Percentiles rank a stretch among this genome's conserved stretches.
Evolutionary conservation across 345 rosid genomes (phyloP).

Genomic region (Aethionema arabicum): DNA sequence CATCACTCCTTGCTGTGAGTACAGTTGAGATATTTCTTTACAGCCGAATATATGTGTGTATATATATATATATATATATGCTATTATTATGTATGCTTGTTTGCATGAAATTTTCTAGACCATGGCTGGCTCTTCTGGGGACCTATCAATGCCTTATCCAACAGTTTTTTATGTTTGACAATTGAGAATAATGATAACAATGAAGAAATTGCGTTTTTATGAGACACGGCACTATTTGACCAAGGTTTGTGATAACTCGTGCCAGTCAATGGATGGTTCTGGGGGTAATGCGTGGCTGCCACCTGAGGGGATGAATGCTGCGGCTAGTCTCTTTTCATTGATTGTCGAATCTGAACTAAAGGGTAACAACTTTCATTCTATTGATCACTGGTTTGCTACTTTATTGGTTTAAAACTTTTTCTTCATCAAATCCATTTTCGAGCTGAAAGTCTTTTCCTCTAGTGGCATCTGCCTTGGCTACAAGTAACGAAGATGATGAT

Average conservation of each 20-base stretch:
- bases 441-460: slow-evolving; percentile 28
- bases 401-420: slow-evolving; percentile 22
- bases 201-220: slow-evolving; percentile 12
- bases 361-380: slow-evolving; percentile 44
- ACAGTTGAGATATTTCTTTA: slow-evolving; percentile 24
- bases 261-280: slow-evolving; percentile 61
- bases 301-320: slow-evolving; percentile 81
- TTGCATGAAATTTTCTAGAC: slow-evolving; percentile 27
- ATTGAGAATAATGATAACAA: slow-evolving; percentile 19
- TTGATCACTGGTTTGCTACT: slow-evolving; percentile 17
- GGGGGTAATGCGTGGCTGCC: slow-evolving; percentile 66
- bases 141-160: slow-evolving; percentile 12
- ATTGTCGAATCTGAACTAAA: slow-evolving; percentile 82
- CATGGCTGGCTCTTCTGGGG: slow-evolving; percentile 21
- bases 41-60: neutral
- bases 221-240: slow-evolving; percentile 30
- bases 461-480: slow-evolving; percentile 73
- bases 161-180: slow-evolving; percentile 22
- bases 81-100: slow-evolving; percentile 23
- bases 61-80: slow-evolving; percentile 9
- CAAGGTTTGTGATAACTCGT: slow-evolving; percentile 33
- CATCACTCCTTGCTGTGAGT: slow-evolving; percentile 73
- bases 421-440: slow-evolving; percentile 18
- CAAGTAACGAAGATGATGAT: slow-evolving; percentile 57
- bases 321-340: slow-evolving; percentile 71